Evolutionary conservation across 176 grass and related monocot genomes (phyloP).

Genomic region (Musa acuminata): DNA sequence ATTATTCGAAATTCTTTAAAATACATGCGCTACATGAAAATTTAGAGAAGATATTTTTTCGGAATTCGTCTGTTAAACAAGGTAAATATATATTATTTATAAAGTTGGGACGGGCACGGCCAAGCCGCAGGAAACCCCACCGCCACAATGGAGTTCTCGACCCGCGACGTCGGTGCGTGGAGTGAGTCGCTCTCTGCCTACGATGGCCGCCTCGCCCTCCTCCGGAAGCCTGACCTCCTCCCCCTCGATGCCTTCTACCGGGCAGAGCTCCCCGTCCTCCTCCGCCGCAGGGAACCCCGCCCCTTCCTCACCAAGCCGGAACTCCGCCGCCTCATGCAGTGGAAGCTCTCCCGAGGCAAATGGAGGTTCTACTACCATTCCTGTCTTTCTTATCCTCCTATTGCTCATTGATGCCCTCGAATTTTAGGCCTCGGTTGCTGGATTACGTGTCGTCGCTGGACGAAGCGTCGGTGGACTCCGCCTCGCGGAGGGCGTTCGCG

Average conservation of each 20-base stretch:
- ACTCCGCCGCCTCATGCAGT: slow-evolving; percentile 68
- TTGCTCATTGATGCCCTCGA: slow-evolving; percentile 1
- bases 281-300: slow-evolving; percentile 42
- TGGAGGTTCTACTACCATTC: slow-evolving; percentile 38
- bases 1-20: too few relatives aligned
- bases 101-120: neutral
- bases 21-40: too few relatives aligned
- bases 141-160: slow-evolving; percentile 49
- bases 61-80: too few relatives aligned
- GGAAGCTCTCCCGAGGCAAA: slow-evolving; percentile 91
- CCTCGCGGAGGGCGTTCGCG: slow-evolving; percentile 59
- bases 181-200: slow-evolving; percentile 48
- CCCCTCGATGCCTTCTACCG: slow-evolving; percentile 67
- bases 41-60: too few relatives aligned
- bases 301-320: slow-evolving; percentile 67
- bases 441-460: slow-evolving; percentile 62
- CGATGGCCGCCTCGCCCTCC: slow-evolving; percentile 31
- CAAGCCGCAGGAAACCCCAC: too few relatives aligned
- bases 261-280: slow-evolving; percentile 49
- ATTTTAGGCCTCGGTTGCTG: slow-evolving; percentile 66
- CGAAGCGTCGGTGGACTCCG: slow-evolving; percentile 45
- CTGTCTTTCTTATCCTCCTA: neutral
- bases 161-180: slow-evolving; percentile 43
- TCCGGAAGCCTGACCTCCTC: slow-evolving; percentile 59
- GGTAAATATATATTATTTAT: neutral